Conservation (phyloP, 1,284 basidiomycete species). For the Austroboletus sp. region DNA sequence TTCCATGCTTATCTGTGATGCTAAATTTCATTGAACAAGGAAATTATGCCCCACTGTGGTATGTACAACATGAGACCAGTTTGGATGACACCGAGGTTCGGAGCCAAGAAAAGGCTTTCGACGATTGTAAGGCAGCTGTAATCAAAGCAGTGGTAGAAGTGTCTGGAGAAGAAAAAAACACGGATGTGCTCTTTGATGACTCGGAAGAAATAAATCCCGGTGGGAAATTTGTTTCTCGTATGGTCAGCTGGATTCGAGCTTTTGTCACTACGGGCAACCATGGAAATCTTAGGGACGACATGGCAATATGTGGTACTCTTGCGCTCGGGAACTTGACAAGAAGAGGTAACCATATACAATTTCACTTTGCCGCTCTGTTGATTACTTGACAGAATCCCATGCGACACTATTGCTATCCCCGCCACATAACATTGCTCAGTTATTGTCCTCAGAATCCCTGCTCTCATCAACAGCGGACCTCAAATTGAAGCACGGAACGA, state of each 20-base stretch:
- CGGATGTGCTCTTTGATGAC: conserved; percentile 66
- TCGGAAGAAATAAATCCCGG: conserved; percentile 52
- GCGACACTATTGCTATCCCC: conserved; percentile 54
- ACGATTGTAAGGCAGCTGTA: conserved; percentile 75
- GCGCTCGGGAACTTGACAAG: conserved; percentile 77
- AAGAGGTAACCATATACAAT: conserved; percentile 47
- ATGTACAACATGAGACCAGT: conserved; percentile 30
- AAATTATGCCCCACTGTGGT: conserved; percentile 60
- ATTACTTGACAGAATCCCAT: conserved; percentile 48
- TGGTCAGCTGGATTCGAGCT: conserved; percentile 71
- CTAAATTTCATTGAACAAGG: conserved; percentile 69
- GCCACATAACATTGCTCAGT: conserved; percentile 47
- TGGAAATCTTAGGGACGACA: conserved; percentile 55
- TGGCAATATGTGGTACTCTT: conserved; percentile 76
- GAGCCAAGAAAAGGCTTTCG: conserved; percentile 64
- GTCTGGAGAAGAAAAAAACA: conserved; percentile 74
- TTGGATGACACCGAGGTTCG: conserved; percentile 42
- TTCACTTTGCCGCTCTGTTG: not conserved
- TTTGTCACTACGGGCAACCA: conserved; percentile 35
- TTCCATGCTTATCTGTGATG: conserved; percentile 57
- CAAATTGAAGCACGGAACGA: conserved; percentile 77
- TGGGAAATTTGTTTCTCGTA: conserved; percentile 64
- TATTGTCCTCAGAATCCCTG: conserved; percentile 46
- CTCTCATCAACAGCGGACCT: conserved; percentile 55
- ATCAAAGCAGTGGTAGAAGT: conserved; percentile 82